Percentiles rank a stretch among this genome's conserved stretches.
phyloP scores from a whole-genome alignment of 1,284 basidiomycete genomes.

The Anthracocystis walkeri region DNA sequence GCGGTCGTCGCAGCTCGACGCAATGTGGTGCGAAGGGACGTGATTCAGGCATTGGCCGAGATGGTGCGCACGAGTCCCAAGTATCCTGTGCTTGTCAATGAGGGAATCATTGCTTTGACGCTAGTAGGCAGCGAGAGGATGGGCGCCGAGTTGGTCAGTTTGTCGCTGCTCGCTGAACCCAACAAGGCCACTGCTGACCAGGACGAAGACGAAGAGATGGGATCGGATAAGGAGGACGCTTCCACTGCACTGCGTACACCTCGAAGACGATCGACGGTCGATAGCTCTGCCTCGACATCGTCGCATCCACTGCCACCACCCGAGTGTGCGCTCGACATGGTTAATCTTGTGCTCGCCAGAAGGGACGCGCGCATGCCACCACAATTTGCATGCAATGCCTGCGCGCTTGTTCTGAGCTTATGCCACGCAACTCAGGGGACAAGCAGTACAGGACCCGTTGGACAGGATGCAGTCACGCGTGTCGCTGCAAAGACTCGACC shows the following conservation, averaged over 20 bases:
- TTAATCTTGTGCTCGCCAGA: constrained; percentile 55
- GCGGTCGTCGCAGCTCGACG: constrained; percentile 10
- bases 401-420: constrained; percentile 43
- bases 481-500: constrained; percentile 24
- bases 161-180: constrained; percentile 43
- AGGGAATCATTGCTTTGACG: constrained; percentile 85
- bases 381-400: constrained; percentile 59
- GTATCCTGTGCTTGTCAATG: constrained; percentile 87
- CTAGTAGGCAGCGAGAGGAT: constrained; percentile 77
- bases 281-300: constrained; percentile 39
- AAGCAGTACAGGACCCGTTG: constrained; percentile 21
- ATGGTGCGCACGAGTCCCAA: constrained; percentile 81
- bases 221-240: constrained; percentile 10
- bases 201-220: constrained; percentile 34
- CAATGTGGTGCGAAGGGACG: constrained; percentile 34
- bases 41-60: constrained; percentile 74
- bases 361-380: constrained; percentile 63
- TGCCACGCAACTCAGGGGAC: constrained; percentile 19
- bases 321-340: constrained; percentile 55
- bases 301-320: constrained; percentile 46
- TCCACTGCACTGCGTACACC: constrained; percentile 14
- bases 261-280: constrained; percentile 36
- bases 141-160: constrained; percentile 74
- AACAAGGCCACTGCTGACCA: constrained; percentile 14
- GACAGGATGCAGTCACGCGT: constrained; percentile 29